phyloP scores from a whole-genome alignment of 2,329 filamentous ascomycete species.

The Aureobasidium sp. region DNA sequence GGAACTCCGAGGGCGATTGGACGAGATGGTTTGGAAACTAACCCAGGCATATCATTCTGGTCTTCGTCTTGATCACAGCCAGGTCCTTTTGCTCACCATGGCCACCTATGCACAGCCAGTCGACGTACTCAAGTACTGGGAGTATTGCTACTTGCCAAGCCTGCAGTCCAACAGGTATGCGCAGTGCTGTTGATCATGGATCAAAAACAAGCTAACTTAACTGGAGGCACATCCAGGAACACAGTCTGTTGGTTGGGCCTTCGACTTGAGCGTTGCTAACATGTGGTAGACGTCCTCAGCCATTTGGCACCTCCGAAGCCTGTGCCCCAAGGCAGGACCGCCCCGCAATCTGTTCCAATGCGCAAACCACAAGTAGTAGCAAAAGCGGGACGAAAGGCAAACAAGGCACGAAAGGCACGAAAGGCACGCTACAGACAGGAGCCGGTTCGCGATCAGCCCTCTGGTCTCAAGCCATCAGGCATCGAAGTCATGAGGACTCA shows the following conservation, averaged over 20 bases:
- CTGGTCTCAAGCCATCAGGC: background rate
- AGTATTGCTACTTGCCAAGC: constrained; percentile 5
- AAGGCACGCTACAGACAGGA: background rate
- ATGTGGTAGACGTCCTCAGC: background rate
- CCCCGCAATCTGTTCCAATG: background rate
- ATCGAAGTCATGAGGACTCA: background rate
- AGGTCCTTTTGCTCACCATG: background rate
- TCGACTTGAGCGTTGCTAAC: background rate
- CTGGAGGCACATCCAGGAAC: background rate
- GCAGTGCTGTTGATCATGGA: too few relatives aligned
- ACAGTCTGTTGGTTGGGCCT: background rate
- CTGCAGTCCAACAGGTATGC: background rate
- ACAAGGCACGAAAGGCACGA: background rate
- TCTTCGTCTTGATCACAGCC: background rate
- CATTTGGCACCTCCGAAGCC: background rate
- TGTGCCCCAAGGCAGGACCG: background rate
- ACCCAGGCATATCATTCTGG: background rate
- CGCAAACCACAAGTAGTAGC: background rate
- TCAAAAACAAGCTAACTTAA: background rate
- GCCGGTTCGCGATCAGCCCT: background rate
- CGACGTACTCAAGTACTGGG: constrained; percentile 10
- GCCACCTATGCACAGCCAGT: constrained; percentile 3
- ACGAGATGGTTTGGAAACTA: background rate
- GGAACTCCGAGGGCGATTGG: background rate
- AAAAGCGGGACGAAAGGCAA: background rate